Evolutionary conservation across 2,329 filamentous ascomycete genomes (phyloP).

Genomic region (Sphaceloma murrayae): DNA sequence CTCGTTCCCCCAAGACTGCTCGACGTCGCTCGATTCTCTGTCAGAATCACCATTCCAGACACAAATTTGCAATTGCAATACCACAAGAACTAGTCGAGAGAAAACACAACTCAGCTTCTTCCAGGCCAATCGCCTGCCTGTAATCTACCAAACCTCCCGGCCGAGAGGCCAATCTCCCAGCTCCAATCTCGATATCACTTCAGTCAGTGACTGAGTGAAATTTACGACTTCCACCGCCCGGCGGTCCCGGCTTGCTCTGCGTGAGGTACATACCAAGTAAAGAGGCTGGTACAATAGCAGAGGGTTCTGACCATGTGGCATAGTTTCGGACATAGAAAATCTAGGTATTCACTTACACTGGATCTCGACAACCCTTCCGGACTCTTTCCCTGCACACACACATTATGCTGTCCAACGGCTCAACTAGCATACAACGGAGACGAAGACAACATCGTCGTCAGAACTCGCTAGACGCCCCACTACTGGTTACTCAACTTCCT

Average conservation of each 20-base stretch:
- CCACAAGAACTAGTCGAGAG: constrained; percentile 1
- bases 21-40: neutral
- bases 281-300: constrained; percentile 6
- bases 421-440: constrained; percentile 62
- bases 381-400: constrained; percentile 44
- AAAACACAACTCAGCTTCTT: neutral
- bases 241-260: constrained; percentile 74
- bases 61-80: constrained; percentile 4
- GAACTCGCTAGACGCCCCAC: constrained; percentile 72
- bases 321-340: constrained; percentile 25
- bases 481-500: constrained; percentile 55
- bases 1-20: neutral
- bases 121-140: constrained; percentile 15
- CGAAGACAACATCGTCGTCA: constrained; percentile 75
- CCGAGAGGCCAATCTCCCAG: constrained; percentile 14
- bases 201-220: constrained; percentile 30
- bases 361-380: constrained; percentile 46
- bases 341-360: constrained; percentile 27
- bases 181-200: constrained; percentile 1
- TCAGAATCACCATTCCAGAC: neutral
- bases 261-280: constrained; percentile 53
- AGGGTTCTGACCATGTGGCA: constrained; percentile 17
- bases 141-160: constrained; percentile 7
- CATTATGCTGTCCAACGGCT: constrained; percentile 69
- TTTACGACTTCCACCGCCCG: constrained; percentile 51